Evolutionary conservation across 2,329 filamentous ascomycete genomes (phyloP), one percentile per base, ranked within the genome.

Genomic region (Cladobotryum mycophilum): DNA sequence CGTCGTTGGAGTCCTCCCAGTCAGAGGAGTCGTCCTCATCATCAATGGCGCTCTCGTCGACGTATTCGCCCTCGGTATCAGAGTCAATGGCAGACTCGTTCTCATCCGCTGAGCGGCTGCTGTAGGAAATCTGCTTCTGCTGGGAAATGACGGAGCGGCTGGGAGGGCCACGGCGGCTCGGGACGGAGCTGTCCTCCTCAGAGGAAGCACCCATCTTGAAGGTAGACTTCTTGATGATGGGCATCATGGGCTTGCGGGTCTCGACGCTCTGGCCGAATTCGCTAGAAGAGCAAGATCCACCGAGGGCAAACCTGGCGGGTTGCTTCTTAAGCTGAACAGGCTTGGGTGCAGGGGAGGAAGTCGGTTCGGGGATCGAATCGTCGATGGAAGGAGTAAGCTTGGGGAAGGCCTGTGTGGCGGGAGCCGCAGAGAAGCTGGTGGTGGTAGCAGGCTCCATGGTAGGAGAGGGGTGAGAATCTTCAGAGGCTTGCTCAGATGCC

Each of bases 21-120:
- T 81, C 81, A 45, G 70, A 81, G 52, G 67, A 76, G 53, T 81
- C 77, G n/a, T 83, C 81, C 48, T 87, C 84, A 47, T 86, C 83
- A 47, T 86, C 84, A 50, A 93, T 91, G 48, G 88, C 89, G 63
- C 88, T 92, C 72, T 93, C 88, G 37, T 89, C 88, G 33, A 89
- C 78, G 54, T 87, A 85, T 57, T 85, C 85, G 1, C 72, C 71
- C 56, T 78, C 67, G 45, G 77, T 71, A 42, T 80, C 68, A 15
- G 58, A 59, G 47, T 60, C 58, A 25, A 60, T 44, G 30, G 55
- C 58, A 11, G 53, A 43, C 50, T 76, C 73, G 48, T 73, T 76
- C 55, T 81, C 79, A 50, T 87, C 85, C 7, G 9, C 6, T 30
- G 81, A 85, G 52, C 82, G 79, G 14, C 83, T 84, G 38, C 80